These are phyloP conservation scores for Fistulinella staudtii DNA, from an alignment of 1,284 basidiomycete species.

Conservation along the genomic window DNA sequence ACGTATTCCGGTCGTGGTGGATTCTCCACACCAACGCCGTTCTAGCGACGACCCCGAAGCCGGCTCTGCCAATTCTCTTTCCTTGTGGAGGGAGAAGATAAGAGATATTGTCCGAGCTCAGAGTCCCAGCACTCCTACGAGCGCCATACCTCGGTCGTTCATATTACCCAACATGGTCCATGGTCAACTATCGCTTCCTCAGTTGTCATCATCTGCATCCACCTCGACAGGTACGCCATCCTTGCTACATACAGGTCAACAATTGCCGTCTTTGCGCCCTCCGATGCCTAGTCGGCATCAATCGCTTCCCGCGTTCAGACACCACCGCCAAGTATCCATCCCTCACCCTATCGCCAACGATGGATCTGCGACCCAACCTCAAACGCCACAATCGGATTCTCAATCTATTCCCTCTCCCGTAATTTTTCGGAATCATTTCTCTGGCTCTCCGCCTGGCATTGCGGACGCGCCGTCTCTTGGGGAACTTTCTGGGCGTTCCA, in stretches of 20 bases:
- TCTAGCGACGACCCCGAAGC: constrained; percentile 19
- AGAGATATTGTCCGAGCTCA: constrained; percentile 3
- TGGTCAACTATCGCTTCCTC: constrained; percentile 7
- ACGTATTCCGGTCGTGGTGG: constrained; percentile 23
- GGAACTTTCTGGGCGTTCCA: constrained; percentile 2
- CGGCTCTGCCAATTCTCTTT: constrained; percentile 6
- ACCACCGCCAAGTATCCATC: constrained; percentile 5
- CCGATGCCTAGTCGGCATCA: constrained; percentile 17
- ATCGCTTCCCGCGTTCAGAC: constrained; percentile 23
- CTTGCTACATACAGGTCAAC: constrained; percentile 4
- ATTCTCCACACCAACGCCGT: constrained; percentile 1
- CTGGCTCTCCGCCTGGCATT: not conserved
- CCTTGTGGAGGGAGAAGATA: constrained; percentile 6
- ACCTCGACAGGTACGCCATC: too few relatives aligned
- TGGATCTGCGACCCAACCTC: constrained; percentile 1
- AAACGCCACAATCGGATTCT: constrained; percentile 8
- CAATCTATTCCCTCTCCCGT: constrained; percentile 2
- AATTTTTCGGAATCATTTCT: not conserved
- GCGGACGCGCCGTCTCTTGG: not conserved
- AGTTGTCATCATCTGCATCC: not conserved
- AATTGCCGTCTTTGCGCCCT: not conserved
- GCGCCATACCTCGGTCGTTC: constrained; percentile 1
- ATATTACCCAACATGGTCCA: constrained; percentile 10
- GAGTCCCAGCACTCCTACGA: not conserved
- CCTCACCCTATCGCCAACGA: not conserved